These are phyloP conservation scores for Pelargonium citronellum DNA, from an alignment of 441 rosid species.

Conservation along the genomic window DNA sequence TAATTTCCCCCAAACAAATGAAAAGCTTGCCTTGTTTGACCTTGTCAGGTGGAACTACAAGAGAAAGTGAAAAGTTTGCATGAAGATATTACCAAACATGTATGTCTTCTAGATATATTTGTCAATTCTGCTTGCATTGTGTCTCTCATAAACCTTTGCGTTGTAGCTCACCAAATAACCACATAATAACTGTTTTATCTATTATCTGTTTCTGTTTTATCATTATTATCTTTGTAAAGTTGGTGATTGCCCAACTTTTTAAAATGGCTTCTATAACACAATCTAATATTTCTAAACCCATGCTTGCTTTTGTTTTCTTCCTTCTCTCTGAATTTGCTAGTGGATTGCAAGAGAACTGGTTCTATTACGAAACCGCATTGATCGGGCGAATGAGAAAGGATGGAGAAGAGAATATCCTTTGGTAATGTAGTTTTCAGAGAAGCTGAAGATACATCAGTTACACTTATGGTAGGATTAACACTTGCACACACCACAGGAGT, in stretches of 20 bases:
- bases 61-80: slow-evolving; percentile 45
- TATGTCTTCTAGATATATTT: slow-evolving; percentile 21
- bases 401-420: slow-evolving; percentile 58
- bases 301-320: background rate
- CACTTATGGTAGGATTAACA: no score
- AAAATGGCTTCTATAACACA: no score
- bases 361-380: slow-evolving; percentile 27
- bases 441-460: no score
- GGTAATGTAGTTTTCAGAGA: background rate
- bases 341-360: slow-evolving; percentile 37
- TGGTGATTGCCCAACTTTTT: no score
- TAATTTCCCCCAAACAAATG: no score
- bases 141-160: no score
- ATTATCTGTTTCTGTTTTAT: background rate
- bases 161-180: no score
- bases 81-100: slow-evolving; percentile 47
- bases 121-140: no score
- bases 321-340: slow-evolving; percentile 18
- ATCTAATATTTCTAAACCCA: background rate
- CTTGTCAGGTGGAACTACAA: slow-evolving; percentile 36
- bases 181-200: background rate
- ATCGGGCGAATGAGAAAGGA: slow-evolving; percentile 43
- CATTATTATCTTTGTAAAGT: background rate
- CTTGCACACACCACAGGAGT: no score
- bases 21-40: slow-evolving; percentile 19